phyloP scores from a whole-genome alignment of 768 basidiomycete genomes.

The Pilatotrama ljubarskyi region DNA sequence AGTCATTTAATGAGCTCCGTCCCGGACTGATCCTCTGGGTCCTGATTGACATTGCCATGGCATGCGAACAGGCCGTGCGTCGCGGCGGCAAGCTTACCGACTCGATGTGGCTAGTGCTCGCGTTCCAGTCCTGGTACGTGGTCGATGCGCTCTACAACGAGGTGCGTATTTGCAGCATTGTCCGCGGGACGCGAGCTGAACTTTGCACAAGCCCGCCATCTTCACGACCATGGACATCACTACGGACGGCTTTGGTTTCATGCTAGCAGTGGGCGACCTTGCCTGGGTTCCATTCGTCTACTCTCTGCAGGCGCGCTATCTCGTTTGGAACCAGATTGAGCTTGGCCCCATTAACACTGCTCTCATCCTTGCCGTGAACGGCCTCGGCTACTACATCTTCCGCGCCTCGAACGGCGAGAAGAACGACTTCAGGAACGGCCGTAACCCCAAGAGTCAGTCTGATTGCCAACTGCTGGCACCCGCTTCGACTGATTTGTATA shows the following conservation, averaged over 20 bases:
- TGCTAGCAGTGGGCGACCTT: constrained; percentile 93
- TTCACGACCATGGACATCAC: constrained; percentile 98
- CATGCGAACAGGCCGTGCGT: constrained; percentile 85
- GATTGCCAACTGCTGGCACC: not conserved
- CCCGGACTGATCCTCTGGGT: constrained; percentile 93
- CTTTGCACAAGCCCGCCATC: constrained; percentile 63
- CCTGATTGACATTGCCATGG: constrained; percentile 86
- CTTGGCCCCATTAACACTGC: constrained; percentile 62
- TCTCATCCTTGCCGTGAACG: constrained; percentile 63
- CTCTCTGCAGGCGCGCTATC: constrained; percentile 89
- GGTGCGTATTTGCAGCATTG: constrained; percentile 42
- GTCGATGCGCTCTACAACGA: constrained; percentile 89
- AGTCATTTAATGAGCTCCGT: constrained; percentile 78
- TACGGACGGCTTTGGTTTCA: constrained; percentile 97
- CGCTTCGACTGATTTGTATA: not conserved
- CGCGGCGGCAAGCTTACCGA: constrained; percentile 79
- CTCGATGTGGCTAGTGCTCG: constrained; percentile 86
- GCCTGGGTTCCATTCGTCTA: constrained; percentile 95
- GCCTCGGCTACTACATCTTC: constrained; percentile 89
- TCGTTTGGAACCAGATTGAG: constrained; percentile 85
- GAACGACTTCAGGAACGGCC: constrained; percentile 91
- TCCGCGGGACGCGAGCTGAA: not conserved
- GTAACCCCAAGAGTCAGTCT: constrained; percentile 83
- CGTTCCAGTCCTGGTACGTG: constrained; percentile 88
- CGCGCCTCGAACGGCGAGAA: constrained; percentile 87